Percentiles rank a stretch among this genome's conserved stretches.
Evolutionary conservation across 306 rosid species (phyloP).

Genomic region (Urtica urens): DNA sequence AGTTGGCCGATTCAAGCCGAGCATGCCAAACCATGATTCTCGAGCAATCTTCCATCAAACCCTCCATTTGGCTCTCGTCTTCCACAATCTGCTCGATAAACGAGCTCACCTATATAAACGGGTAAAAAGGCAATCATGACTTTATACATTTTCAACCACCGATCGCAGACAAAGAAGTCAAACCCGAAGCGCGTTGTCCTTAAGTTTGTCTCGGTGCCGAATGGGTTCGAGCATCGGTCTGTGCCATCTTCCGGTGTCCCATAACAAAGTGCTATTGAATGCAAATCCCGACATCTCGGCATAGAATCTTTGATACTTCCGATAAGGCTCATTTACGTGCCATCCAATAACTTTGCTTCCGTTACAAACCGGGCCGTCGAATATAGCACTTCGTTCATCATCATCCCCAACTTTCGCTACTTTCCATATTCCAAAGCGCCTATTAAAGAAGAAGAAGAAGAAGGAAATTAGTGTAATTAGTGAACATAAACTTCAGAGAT

Average conservation of each 20-base stretch:
- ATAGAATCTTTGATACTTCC: constrained; percentile 46
- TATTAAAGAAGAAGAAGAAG: constrained; percentile 12
- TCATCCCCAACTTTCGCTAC: constrained; percentile 44
- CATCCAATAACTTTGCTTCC: constrained; percentile 78
- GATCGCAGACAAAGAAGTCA: constrained; percentile 16
- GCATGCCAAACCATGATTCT: constrained; percentile 71
- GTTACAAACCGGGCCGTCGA: constrained; percentile 77
- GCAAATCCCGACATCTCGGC: constrained; percentile 78
- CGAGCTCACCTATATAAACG: constrained; percentile 50
- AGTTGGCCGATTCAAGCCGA: constrained; percentile 30
- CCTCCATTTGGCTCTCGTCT: constrained; percentile 94
- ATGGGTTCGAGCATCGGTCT: constrained; percentile 61
- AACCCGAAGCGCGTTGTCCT: constrained; percentile 54
- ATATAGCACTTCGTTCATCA: constrained; percentile 21
- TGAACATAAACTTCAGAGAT: no score
- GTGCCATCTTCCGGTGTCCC: constrained; percentile 81
- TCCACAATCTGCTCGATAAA: constrained; percentile 75
- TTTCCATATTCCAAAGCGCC: constrained; percentile 84
- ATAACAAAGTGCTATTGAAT: constrained; percentile 77
- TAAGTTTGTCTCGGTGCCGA: constrained; percentile 50
- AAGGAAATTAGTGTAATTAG: no score
- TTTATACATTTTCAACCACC: not conserved
- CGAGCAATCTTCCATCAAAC: constrained; percentile 50
- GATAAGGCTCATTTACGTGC: constrained; percentile 43
- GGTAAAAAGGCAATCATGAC: constrained; percentile 11